Evolutionary conservation across 78 protist species (phyloP).

Genomic region (Emiliania huxleyi): DNA sequence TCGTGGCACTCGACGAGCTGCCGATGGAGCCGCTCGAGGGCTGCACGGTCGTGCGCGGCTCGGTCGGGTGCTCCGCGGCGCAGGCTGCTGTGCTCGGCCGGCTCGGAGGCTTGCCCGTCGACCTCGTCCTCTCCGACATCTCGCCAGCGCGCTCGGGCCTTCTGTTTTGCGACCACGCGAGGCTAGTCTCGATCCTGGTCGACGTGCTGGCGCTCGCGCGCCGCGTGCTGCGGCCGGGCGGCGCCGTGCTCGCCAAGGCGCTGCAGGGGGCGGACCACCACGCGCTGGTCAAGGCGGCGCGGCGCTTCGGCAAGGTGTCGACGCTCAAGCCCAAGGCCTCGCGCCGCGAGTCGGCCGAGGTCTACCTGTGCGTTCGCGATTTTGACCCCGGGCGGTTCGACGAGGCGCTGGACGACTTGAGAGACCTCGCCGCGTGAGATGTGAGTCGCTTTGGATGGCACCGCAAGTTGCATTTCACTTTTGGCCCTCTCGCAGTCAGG

Average conservation of each 20-base stretch:
- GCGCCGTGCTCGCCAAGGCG: background rate
- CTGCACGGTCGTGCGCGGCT: background rate
- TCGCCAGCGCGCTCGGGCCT: background rate
- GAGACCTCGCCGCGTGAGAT: too few species aligned
- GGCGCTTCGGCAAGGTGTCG: background rate
- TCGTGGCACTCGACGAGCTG: background rate
- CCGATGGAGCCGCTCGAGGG: background rate
- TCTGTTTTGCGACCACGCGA: background rate
- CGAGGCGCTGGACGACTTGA: background rate
- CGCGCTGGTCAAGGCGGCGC: background rate
- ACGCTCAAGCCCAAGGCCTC: background rate
- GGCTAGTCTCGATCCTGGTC: background rate
- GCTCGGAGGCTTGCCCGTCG: background rate
- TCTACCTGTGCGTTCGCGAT: background rate
- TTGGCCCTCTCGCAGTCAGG: too few species aligned
- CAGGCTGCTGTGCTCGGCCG: background rate
- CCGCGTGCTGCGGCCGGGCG: background rate
- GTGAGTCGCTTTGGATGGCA: too few species aligned
- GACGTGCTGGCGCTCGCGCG: background rate
- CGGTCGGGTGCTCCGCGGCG: background rate
- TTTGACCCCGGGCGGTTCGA: background rate
- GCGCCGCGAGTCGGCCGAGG: background rate
- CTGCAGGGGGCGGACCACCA: background rate
- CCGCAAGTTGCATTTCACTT: too few species aligned
- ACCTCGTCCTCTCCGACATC: background rate